Evolutionary conservation across 2,329 filamentous ascomycete genomes (phyloP), one percentile per base, ranked within the genome.

Genomic region (Meredithiella fracta): DNA sequence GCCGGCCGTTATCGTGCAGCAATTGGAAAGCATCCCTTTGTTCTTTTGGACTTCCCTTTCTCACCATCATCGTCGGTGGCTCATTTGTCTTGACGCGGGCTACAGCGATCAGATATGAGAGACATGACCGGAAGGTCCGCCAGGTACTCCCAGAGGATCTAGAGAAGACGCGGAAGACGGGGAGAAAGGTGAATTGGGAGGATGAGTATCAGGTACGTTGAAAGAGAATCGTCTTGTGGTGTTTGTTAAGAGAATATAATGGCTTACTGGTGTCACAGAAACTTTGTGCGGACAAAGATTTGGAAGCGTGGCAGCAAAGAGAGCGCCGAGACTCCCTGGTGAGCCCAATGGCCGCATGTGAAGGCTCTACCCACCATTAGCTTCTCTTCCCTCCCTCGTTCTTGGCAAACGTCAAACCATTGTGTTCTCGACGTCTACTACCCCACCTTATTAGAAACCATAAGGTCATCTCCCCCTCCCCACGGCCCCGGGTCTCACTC

Each of bases 281-380:
- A 54, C 51, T 61, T 38, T 57, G 60, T 31, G 59, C 58, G 22
- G 86, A 86, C 31, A 94, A 94, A 68, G 92, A 97, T 66, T 71
- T 97, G 59, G 91, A 98, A 64, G 79, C 88, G 65, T 98, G 92
- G 92, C 91, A 97, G 67, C 92, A 97, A 94, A 92, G 70, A 81
- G 94, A 54, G 89, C 97, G 9, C 82, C 95, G 72, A 76, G 92
- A 66, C 76, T 96, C 59, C 82, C 86, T 20, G 92, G 92, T 62
- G 94, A 98, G 69, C 85, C 80, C 59, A 91, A 98, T 67, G 91
- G 91, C 34, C 78, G 86, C 53, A 67, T 95, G 62, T 84, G 61
- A 59, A 1, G 22, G 26, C 26, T 25, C n/a, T 51, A 15, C 14
- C 5, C 11, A 34, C n/a, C 29, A 34, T 34, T 34, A 5, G 29